Evolutionary conservation across 345 rosid species (phyloP).

Genomic region (Citrus hindsii): DNA sequence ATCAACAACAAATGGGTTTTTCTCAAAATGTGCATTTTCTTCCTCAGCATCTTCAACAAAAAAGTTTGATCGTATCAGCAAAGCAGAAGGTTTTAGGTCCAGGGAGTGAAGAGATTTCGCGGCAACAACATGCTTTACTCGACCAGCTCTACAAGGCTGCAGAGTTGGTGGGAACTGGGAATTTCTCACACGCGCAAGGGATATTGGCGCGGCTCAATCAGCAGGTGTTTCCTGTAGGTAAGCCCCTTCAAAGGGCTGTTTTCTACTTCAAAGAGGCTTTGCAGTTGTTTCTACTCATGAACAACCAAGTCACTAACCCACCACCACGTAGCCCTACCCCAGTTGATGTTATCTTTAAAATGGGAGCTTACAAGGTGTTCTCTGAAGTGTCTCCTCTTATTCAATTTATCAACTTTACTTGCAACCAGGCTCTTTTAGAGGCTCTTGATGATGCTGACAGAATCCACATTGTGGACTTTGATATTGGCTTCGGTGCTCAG

Average conservation of each 20-base stretch:
- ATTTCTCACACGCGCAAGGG: slow-evolving; percentile 72
- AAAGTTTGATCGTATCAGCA: slow-evolving; percentile 26
- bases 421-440: slow-evolving; percentile 54
- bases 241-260: slow-evolving; percentile 54
- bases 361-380: slow-evolving; percentile 52
- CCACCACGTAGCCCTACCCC: slow-evolving; percentile 32
- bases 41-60: slow-evolving; percentile 27
- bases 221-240: slow-evolving; percentile 52
- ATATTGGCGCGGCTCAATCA: slow-evolving; percentile 99
- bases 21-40: slow-evolving; percentile 37
- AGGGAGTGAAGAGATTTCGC: slow-evolving; percentile 21
- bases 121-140: slow-evolving; percentile 33
- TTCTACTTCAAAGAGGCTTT: slow-evolving; percentile 65
- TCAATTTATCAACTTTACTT: slow-evolving; percentile 52
- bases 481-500: slow-evolving; percentile 59
- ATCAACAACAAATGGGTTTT: slow-evolving; percentile 28
- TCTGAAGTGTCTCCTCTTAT: slow-evolving; percentile 51
- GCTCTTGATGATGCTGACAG: slow-evolving; percentile 36
- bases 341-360: slow-evolving; percentile 44
- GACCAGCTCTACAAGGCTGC: slow-evolving; percentile 56
- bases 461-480: slow-evolving; percentile 56
- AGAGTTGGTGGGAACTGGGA: slow-evolving; percentile 53
- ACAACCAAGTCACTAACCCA: slow-evolving; percentile 31
- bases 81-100: slow-evolving; percentile 28
- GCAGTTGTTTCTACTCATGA: slow-evolving; percentile 38